Base-by-base conservation (phyloP, 2,329 filamentous ascomycete species). In the Aspergillus sclerotialis region DNA sequence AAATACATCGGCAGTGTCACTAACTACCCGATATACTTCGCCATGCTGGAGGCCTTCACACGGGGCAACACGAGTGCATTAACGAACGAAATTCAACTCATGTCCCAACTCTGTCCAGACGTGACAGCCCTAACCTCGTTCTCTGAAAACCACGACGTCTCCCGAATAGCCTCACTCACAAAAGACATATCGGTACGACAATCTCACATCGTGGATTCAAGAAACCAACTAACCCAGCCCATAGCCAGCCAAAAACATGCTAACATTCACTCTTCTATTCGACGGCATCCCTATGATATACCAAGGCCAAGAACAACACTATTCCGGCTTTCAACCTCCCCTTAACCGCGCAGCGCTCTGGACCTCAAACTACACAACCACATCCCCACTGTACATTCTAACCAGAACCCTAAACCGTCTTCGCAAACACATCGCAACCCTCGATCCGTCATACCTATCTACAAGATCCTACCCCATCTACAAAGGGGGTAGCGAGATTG, bases 201-300 rank as follows among this genome's bases (percentile, higher is more conserved):
- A 17, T 7, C 4, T 28, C 11, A 28, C 19, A 30, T 9, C 29
- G n/a, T 10, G 12, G 11, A 29, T 31, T 25, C 7, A 37, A 29
- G 25, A 35, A 25, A 7, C 29, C 28, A 23, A 33, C 32, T 24
- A n/a, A 27, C 12, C 17, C n/a, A 24, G 38, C 17, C 24, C 9
- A 5, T 31, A 55, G 33, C 65, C 79, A 2, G 70, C 76, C 29
- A 74, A 76, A 53, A 82, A 82, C 45, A 67, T 73, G 4, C 63
- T 82, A 26, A 67, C 75, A 0, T 81, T 75, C 47, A 73, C 72
- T n/a, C 68, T 82, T 18, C 68, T 82, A 12, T 50, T 53, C 19
- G 56, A 79, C 35, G 78, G 78, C 13, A 74, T 82, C 25, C 77
- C 78, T 1, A 75, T 80, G 36, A 66, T 82, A 21, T 83, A 82